Conservation (phyloP, 257 asterid genomes). For the Nicotiana attenuata region DNA sequence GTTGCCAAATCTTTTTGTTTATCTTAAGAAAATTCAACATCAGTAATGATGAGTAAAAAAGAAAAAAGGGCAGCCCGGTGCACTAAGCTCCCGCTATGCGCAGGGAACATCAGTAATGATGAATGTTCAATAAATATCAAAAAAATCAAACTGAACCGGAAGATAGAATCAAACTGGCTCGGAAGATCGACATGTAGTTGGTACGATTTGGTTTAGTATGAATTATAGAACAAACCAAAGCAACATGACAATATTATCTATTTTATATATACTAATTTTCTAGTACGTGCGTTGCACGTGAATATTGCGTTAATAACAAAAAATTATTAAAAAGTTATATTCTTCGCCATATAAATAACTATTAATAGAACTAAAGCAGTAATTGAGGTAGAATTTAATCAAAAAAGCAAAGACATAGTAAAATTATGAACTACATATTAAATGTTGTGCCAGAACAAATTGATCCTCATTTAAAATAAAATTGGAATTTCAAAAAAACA, state of each 20-base stretch:
- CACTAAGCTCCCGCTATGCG: too few species aligned
- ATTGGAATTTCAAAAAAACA: too few species aligned
- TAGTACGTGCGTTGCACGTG: too few species aligned
- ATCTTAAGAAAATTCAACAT: neutral
- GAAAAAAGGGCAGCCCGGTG: neutral
- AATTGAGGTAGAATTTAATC: too few species aligned
- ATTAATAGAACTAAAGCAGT: too few species aligned
- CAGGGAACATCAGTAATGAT: neutral
- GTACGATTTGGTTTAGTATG: neutral
- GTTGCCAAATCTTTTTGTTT: neutral
- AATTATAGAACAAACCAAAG: neutral
- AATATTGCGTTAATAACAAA: too few species aligned
- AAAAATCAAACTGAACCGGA: neutral
- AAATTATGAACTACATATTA: too few species aligned
- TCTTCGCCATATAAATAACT: too few species aligned
- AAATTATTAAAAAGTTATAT: too few species aligned
- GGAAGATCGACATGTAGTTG: neutral
- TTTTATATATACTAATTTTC: neutral
- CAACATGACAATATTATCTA: neutral
- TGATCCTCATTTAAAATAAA: too few species aligned
- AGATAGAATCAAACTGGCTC: neutral
- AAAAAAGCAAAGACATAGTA: too few species aligned
- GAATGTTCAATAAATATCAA: neutral
- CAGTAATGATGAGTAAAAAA: neutral
- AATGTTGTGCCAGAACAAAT: too few species aligned